Evolutionary conservation across 805 yeast genomes (phyloP).

Genomic region (Deakozyma indianensis): DNA sequence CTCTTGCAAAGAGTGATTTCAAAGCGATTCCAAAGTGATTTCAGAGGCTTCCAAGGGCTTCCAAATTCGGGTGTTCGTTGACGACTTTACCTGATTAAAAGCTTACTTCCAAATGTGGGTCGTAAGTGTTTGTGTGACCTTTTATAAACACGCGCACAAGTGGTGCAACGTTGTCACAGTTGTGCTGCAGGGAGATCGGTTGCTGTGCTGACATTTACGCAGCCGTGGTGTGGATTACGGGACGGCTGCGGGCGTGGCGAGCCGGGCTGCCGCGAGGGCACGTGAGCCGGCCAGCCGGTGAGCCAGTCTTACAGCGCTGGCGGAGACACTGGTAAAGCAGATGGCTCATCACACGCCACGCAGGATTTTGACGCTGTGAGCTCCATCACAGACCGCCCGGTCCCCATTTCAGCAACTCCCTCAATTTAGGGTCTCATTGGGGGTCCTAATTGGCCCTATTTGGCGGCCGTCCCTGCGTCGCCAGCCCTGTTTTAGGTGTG

Average conservation of each 20-base stretch:
- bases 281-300: too few relatives aligned
- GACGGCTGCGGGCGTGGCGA: too few relatives aligned
- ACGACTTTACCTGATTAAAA: not conserved
- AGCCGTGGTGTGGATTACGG: too few relatives aligned
- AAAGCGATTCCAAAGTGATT: not conserved
- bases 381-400: not conserved
- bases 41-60: not conserved
- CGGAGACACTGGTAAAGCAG: too few relatives aligned
- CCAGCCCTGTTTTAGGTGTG: not conserved
- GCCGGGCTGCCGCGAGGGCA: too few relatives aligned
- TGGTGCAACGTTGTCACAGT: not conserved
- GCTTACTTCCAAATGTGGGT: slow-evolving; percentile 1
- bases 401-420: not conserved
- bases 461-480: not conserved
- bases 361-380: too few relatives aligned
- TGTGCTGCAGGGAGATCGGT: not conserved
- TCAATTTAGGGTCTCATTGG: not conserved
- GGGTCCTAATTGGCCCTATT: not conserved
- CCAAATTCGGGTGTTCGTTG: not conserved
- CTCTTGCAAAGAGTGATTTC: too few relatives aligned
- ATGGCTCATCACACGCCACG: too few relatives aligned
- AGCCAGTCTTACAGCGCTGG: too few relatives aligned
- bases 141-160: not conserved
- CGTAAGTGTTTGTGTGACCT: slow-evolving; percentile 1
- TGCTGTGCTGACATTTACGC: not conserved